These are phyloP conservation scores for Canavalia ensiformis DNA, from an alignment of 306 rosid genomes.

Conservation along the genomic window DNA sequence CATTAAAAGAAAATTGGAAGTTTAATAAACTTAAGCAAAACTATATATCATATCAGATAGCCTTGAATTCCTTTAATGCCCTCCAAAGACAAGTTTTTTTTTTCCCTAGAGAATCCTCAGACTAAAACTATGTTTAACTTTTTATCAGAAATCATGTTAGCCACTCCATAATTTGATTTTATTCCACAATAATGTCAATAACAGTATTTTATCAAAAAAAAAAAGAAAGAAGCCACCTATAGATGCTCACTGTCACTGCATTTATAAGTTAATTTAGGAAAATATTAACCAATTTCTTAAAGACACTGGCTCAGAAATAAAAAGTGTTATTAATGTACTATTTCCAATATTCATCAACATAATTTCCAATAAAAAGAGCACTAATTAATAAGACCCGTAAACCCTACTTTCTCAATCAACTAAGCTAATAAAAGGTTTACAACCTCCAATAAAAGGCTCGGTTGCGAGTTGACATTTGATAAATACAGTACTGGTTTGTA, in stretches of 20 bases:
- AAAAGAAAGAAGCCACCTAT: background rate
- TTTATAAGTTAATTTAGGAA: background rate
- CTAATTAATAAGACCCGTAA: too few species aligned
- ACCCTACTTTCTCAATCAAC: conserved; percentile 19
- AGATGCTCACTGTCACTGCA: background rate
- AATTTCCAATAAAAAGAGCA: too few species aligned
- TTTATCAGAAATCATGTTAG: background rate
- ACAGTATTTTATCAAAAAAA: background rate
- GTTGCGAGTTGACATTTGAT: background rate
- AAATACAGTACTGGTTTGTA: too few species aligned
- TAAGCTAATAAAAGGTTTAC: conserved; percentile 1
- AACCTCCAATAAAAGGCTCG: background rate
- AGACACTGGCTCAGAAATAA: too few species aligned
- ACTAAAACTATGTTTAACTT: conserved; percentile 3
- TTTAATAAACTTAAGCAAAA: background rate
- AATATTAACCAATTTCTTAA: background rate
- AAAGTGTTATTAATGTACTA: too few species aligned
- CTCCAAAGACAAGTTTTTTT: background rate
- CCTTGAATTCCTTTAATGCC: background rate
- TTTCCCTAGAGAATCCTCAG: background rate
- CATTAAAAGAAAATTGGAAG: background rate
- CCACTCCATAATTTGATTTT: background rate
- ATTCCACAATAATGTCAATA: background rate
- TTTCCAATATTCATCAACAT: too few species aligned
- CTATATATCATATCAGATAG: conserved; percentile 9